phyloP scores from a whole-genome alignment of 2,329 filamentous ascomycete genomes.

The Cercospora nicotianae region DNA sequence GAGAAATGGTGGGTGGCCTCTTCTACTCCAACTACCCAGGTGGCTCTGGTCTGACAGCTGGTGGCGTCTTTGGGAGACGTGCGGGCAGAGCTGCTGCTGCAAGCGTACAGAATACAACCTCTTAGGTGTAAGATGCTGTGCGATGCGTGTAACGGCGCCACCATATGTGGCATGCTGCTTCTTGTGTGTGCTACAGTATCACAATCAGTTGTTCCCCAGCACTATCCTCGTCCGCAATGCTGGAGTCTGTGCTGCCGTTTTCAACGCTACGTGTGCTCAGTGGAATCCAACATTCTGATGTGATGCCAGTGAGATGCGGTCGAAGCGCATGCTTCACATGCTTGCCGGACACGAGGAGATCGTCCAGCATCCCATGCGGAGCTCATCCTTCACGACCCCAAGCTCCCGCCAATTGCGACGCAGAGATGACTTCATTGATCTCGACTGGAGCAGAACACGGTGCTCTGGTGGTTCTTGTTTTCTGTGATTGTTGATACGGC shows the following conservation, averaged over 20 bases:
- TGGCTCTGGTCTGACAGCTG: slow-evolving; percentile 62
- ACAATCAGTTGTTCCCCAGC: not conserved
- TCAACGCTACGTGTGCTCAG: not conserved
- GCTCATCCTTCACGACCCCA: slow-evolving; percentile 9
- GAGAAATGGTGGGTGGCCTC: slow-evolving; percentile 66
- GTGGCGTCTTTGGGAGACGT: slow-evolving; percentile 54
- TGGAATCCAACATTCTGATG: not conserved
- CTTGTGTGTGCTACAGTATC: not conserved
- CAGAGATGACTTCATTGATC: slow-evolving; percentile 15
- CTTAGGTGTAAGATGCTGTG: not conserved
- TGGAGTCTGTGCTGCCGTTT: not conserved
- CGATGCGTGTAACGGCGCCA: not conserved
- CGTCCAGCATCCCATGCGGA: slow-evolving; percentile 13
- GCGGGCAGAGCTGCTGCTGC: slow-evolving; percentile 42
- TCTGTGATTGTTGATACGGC: not conserved
- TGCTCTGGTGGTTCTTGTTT: not conserved
- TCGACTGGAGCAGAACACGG: not conserved
- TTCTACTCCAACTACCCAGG: slow-evolving; percentile 66
- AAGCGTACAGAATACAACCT: slow-evolving; percentile 12
- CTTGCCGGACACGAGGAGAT: slow-evolving; percentile 16
- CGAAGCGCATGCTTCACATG: slow-evolving; percentile 8
- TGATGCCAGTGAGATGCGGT: slow-evolving; percentile 6
- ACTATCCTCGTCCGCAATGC: not conserved
- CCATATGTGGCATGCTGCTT: not conserved
- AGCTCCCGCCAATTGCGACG: slow-evolving; percentile 13